Percentiles rank a stretch among this genome's conserved stretches.
phyloP scores from a whole-genome alignment of 495 filamentous ascomycete species.

The Staphylotrichum longicolle region DNA sequence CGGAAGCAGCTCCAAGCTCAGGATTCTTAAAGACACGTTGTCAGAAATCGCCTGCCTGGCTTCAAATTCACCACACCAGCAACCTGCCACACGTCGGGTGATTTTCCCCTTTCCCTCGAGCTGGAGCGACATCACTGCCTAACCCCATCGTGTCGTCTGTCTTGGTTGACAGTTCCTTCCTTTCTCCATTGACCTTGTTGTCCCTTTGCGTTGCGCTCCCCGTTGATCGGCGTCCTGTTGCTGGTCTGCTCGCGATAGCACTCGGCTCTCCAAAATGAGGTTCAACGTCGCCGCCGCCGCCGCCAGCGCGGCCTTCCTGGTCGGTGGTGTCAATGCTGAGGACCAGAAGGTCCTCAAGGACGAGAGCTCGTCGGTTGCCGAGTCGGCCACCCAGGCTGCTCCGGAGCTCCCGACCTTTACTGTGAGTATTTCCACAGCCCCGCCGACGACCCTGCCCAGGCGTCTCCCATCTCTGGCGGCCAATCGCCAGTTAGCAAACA shows the following conservation, averaged over 20 bases:
- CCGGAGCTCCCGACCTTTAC: constrained; percentile 79
- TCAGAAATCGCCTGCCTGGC: constrained; percentile 31
- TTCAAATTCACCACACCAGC: constrained; percentile 38
- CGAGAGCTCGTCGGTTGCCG: constrained; percentile 40
- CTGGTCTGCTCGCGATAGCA: constrained; percentile 21
- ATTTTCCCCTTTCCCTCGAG: constrained; percentile 40
- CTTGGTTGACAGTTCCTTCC: constrained; percentile 24
- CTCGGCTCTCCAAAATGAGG: constrained; percentile 55
- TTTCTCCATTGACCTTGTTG: constrained; percentile 8
- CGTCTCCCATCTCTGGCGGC: not conserved
- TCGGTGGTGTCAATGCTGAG: constrained; percentile 69
- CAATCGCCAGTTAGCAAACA: not conserved
- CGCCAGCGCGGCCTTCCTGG: constrained; percentile 67
- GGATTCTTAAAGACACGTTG: constrained; percentile 39
- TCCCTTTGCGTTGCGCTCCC: no score
- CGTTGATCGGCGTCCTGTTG: no score
- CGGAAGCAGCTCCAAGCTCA: constrained; percentile 16
- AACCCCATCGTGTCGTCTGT: constrained; percentile 24
- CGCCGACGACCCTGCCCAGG: constrained; percentile 18
- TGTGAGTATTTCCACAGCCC: constrained; percentile 51
- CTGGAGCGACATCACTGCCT: constrained; percentile 43
- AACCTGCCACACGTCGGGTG: constrained; percentile 28
- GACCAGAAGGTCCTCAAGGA: constrained; percentile 58
- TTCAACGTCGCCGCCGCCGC: constrained; percentile 71
- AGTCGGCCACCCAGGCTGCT: constrained; percentile 57